Percentiles rank a stretch among this genome's conserved stretches.
phyloP scores from a whole-genome alignment of 1,139 yeast species.

The Taphrina wiesneri region DNA sequence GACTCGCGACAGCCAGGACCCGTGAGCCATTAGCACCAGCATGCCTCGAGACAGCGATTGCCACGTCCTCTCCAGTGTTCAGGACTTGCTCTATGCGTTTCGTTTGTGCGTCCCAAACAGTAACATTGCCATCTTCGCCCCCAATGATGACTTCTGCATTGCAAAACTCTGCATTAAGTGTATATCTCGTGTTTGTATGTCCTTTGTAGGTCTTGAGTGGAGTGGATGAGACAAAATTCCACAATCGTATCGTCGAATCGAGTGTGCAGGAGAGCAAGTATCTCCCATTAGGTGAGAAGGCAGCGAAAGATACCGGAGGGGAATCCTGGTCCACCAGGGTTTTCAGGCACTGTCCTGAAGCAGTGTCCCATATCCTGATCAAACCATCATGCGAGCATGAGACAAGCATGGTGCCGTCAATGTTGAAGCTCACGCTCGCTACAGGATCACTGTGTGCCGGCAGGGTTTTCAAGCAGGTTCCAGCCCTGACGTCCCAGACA shows the following conservation, averaged over 20 bases:
- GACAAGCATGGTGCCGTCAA: conserved; percentile 79
- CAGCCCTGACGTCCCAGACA: conserved; percentile 81
- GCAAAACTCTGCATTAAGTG: conserved; percentile 36
- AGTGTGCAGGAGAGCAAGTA: conserved; percentile 75
- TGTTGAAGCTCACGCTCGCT: conserved; percentile 66
- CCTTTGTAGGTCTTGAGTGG: conserved; percentile 74
- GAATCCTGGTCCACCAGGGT: conserved; percentile 59
- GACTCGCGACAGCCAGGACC: conserved; percentile 15
- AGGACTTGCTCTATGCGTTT: conserved; percentile 53
- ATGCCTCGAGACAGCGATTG: background rate
- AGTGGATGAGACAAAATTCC: conserved; percentile 78
- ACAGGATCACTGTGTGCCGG: conserved; percentile 96
- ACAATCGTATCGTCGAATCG: conserved; percentile 73
- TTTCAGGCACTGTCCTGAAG: conserved; percentile 86
- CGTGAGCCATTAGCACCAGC: background rate
- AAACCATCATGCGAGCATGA: conserved; percentile 92
- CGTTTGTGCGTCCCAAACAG: conserved; percentile 75
- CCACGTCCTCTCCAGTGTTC: conserved; percentile 2
- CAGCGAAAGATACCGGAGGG: conserved; percentile 65
- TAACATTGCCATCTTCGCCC: conserved; percentile 59
- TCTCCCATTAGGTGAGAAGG: conserved; percentile 78
- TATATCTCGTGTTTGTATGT: conserved; percentile 42
- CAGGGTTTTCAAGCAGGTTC: conserved; percentile 70
- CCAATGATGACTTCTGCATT: conserved; percentile 59
- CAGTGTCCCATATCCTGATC: conserved; percentile 80